Evolutionary conservation across 805 yeast genomes (phyloP).

Genomic region (Brettanomyces nanus): DNA sequence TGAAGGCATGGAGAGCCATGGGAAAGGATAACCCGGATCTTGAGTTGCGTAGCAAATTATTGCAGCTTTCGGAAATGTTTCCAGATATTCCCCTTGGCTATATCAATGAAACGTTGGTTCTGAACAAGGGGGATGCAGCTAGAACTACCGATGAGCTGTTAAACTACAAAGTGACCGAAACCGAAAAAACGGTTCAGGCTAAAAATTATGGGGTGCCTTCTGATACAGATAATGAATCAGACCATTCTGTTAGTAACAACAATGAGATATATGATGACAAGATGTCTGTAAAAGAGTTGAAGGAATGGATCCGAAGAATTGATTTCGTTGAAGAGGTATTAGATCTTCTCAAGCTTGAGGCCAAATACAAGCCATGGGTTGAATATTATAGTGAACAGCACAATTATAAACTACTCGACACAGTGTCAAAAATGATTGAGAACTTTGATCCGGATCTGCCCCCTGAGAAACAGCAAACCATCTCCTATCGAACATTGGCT

Average conservation of each 20-base stretch:
- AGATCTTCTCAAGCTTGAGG: conserved; percentile 6
- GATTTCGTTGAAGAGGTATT: conserved; percentile 10
- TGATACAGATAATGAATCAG: background rate
- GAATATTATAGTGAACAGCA: conserved; percentile 10
- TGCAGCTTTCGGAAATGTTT: conserved; percentile 31
- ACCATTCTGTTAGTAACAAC: background rate
- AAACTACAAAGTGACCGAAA: conserved; percentile 13
- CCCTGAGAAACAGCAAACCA: background rate
- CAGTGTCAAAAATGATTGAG: conserved; percentile 15
- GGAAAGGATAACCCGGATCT: too few species aligned
- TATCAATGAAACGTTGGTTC: conserved; percentile 25
- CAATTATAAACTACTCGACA: conserved; percentile 5
- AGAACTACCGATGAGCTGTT: conserved; percentile 24
- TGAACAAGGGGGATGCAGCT: conserved; percentile 25
- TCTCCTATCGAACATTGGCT: background rate
- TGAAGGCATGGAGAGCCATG: too few species aligned
- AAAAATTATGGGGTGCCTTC: conserved; percentile 10
- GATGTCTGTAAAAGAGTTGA: background rate
- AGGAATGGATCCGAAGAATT: background rate
- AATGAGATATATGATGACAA: background rate
- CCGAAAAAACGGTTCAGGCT: background rate
- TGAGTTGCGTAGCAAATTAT: too few species aligned
- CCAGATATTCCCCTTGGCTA: conserved; percentile 30
- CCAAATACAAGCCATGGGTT: conserved; percentile 6
- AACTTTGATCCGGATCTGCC: background rate